These are phyloP conservation scores for Candida maltosa DNA, from an alignment of 805 yeast genomes.

Conservation along the genomic window DNA sequence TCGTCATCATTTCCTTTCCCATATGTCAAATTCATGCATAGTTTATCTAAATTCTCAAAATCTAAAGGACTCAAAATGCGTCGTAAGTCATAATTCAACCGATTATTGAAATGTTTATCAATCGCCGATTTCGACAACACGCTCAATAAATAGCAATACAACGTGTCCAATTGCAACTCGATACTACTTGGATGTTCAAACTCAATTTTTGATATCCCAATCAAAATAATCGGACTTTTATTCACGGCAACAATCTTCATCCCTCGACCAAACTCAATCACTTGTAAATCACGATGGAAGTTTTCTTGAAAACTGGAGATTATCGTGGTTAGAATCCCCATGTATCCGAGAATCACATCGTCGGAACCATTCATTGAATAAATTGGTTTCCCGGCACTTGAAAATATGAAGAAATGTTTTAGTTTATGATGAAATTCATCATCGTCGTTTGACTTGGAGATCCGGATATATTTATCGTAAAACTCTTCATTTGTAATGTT, in stretches of 20 bases:
- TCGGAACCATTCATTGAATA: conserved; percentile 76
- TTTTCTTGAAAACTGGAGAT: conserved; percentile 62
- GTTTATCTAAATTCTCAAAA: conserved; percentile 61
- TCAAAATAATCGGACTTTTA: conserved; percentile 66
- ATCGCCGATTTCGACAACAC: conserved; percentile 81
- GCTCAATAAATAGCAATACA: conserved; percentile 77
- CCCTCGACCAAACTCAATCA: conserved; percentile 51
- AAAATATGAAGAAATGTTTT: conserved; percentile 76
- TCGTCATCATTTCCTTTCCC: conserved; percentile 15
- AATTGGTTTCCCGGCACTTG: conserved; percentile 86
- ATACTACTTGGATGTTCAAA: conserved; percentile 41
- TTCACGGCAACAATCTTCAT: conserved; percentile 55
- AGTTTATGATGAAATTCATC: conserved; percentile 25
- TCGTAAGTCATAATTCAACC: conserved; percentile 81
- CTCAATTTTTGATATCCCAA: conserved; percentile 56
- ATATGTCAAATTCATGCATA: conserved; percentile 39
- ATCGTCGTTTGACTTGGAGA: conserved; percentile 12
- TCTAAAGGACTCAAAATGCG: conserved; percentile 75
- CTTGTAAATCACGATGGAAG: conserved; percentile 36
- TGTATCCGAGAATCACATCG: conserved; percentile 61
- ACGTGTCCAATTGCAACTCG: conserved; percentile 57
- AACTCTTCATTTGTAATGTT: conserved; percentile 9
- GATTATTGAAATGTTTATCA: conserved; percentile 58
- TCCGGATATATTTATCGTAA: conserved; percentile 14
- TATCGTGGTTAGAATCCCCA: conserved; percentile 80